Conservation (phyloP, 345 rosid genomes). For the Firmiana major region DNA sequence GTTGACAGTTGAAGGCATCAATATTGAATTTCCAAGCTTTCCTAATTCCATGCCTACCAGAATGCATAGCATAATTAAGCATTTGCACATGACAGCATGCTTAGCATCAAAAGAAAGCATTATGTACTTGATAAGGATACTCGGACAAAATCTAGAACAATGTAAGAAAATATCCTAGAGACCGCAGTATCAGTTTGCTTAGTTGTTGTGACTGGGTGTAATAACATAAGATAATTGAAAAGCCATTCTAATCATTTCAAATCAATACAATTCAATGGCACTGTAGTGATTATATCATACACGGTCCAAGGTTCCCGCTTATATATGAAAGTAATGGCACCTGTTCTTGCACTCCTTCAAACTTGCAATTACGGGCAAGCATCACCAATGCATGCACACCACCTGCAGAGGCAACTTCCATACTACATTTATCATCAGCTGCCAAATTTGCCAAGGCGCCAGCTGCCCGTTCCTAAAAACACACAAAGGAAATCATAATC, state of each 20-base stretch:
- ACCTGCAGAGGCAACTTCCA: conserved; percentile 69
- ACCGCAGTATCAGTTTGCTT: neutral
- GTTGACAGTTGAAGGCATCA: neutral
- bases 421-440: conserved; percentile 83
- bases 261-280: neutral
- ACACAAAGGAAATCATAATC: neutral
- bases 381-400: conserved; percentile 76
- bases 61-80: neutral
- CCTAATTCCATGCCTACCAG: neutral
- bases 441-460: conserved; percentile 89
- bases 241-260: neutral
- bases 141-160: neutral
- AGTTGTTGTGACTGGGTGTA: neutral
- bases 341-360: conserved; percentile 86
- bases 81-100: neutral
- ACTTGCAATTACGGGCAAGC: conserved; percentile 81
- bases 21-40: neutral
- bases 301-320: neutral
- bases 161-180: neutral
- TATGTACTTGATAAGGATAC: neutral
- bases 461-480: conserved; percentile 76
- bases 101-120: neutral
- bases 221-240: neutral
- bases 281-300: neutral
- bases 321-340: conserved; percentile 23